Evolutionary conservation across 345 rosid genomes (phyloP), one percentile per base, ranked within the genome.

Genomic region (Raphanus raphanistrum): DNA sequence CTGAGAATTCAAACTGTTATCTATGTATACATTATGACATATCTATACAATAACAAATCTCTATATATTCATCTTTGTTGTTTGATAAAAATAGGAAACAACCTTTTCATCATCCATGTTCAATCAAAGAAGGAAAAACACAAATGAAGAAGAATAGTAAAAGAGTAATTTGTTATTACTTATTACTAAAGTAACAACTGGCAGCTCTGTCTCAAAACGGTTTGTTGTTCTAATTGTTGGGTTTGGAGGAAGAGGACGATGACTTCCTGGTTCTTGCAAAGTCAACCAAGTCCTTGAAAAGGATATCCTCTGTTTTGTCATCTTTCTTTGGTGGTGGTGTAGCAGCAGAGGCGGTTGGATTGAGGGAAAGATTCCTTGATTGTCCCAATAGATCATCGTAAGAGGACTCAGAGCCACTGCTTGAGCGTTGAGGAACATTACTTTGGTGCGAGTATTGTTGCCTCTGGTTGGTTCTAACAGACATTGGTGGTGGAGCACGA

Each of bases 251-350:
- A 7, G 94, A 63, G 38, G 96, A 79, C 1, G 96, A 87, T 9
- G 97, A 50, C 36, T 60, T 81, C 86, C 92, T 95, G 81, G 97
- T 82, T 85, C 84, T 94, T 1, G 97, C 92, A 78, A 92, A 90
- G 76, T 92, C 98, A 55, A 94, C 82, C 52, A 94, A 86, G 80
- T 92, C 98, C 79, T 90, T 88, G 85, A 94, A 92, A 64, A 94
- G 92, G 45, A 81, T 89, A 75, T 90, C 97, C 82, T 94, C 97
- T 29, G 89, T 89, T 80, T 88, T 89, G 43, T 72, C 85, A 76
- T 90, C 84, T 77, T 85, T 88, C 70, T 85, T 72, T 11, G 88
- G 87, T 25, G 81, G 72, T 57, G 81, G 41, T 21, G 21, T 21
- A 21, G 21, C 21, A 66, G 69, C 35, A 66, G 69, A 11, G 31